Percentiles rank a stretch among this genome's conserved stretches.
Evolutionary conservation across 83 land plant genomes (phyloP).

Genomic region (Diphasiastrum complanatum): DNA sequence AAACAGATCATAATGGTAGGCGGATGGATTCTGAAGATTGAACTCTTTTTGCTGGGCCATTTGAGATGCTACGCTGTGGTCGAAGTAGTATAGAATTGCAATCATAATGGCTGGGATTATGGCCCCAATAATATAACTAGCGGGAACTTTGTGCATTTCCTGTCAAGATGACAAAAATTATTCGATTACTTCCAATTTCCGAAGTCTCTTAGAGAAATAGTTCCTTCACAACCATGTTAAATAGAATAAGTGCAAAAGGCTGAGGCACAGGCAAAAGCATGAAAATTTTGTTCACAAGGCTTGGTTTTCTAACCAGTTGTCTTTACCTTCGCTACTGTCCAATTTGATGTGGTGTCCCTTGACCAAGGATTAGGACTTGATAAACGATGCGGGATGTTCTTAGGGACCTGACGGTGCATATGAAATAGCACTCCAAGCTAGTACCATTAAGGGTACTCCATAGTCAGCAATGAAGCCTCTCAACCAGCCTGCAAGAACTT

Average conservation of each 20-base stretch:
- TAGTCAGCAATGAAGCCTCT: conserved; percentile 84
- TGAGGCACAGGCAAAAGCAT: neutral
- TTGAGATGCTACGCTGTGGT: conserved; percentile 90
- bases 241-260: neutral
- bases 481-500: conserved; percentile 43
- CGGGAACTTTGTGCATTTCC: conserved; percentile 73
- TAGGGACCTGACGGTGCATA: conserved; percentile 49
- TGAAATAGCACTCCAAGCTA: conserved; percentile 84
- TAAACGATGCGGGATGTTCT: conserved; percentile 75
- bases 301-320: neutral
- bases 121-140: conserved; percentile 59
- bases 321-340: conserved; percentile 80
- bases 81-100: conserved; percentile 81
- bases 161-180: conserved; percentile 20
- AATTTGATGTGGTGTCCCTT: conserved; percentile 54
- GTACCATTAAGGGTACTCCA: conserved; percentile 89
- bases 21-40: conserved; percentile 72
- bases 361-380: conserved; percentile 92
- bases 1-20: conserved; percentile 77
- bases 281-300: neutral
- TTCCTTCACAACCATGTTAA: neutral
- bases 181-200: too few relatives aligned
- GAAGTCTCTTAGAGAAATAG: neutral
- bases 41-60: conserved; percentile 85
- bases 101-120: conserved; percentile 87